Evolutionary conservation across 225 moss, liverwort and hornwort species (phyloP).

Genomic region (Polytrichum commune): DNA sequence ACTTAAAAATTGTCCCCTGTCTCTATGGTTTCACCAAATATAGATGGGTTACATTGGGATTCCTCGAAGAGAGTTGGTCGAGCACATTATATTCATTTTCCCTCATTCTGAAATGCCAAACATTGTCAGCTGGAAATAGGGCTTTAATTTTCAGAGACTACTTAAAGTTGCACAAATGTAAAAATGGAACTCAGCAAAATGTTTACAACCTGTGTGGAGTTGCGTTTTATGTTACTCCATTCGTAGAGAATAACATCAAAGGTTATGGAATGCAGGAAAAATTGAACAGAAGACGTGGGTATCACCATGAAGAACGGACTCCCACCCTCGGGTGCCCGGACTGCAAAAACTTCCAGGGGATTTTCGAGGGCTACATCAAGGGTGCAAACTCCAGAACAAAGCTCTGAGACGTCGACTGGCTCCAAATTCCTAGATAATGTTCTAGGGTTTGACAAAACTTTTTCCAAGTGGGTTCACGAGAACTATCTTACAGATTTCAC

Average conservation of each 20-base stretch:
- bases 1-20: no score
- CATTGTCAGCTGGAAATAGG: not conserved
- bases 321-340: not conserved
- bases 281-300: not conserved
- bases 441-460: conserved; percentile 43
- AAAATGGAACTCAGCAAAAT: no score
- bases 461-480: conserved; percentile 57
- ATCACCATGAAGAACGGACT: conserved; percentile 20
- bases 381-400: conserved; percentile 13
- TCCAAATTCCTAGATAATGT: conserved; percentile 15
- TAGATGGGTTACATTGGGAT: no score
- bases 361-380: conserved; percentile 9
- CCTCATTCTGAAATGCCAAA: not conserved
- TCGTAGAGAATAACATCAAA: no score
- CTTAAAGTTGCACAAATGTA: not conserved
- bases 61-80: no score
- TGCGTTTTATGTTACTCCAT: no score
- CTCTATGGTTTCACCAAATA: no score
- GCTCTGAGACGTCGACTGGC: conserved; percentile 4
- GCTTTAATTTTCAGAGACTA: not conserved
- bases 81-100: no score
- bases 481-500: conserved; percentile 31
- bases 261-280: no score
- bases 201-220: no score
- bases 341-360: conserved; percentile 14